Conservation (phyloP, 495 filamentous ascomycete species). For the Penicillium steckii region DNA sequence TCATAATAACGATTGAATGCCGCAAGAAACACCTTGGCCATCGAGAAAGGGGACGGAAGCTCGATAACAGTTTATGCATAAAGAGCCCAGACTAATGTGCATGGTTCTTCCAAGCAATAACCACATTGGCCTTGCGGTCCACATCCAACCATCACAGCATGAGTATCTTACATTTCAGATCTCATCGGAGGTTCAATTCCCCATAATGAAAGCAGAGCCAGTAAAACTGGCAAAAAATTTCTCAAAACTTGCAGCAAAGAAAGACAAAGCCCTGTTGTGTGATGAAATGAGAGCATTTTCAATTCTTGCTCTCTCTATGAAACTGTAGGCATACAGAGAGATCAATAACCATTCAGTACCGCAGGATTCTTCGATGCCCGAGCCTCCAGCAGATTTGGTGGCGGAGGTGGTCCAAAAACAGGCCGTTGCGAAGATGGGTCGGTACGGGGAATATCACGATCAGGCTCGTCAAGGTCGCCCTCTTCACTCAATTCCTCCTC, state of each 20-base stretch:
- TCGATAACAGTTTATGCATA: not conserved
- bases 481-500: slow-evolving; percentile 68
- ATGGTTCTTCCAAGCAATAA: not conserved
- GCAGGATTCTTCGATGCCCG: slow-evolving; percentile 44
- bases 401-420: slow-evolving; percentile 55
- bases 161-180: not conserved
- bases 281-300: not conserved
- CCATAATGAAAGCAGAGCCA: not conserved
- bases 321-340: slow-evolving; percentile 1
- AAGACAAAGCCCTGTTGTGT: not conserved
- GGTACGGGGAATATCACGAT: slow-evolving; percentile 26
- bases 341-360: slow-evolving; percentile 48
- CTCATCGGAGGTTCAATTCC: not conserved
- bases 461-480: slow-evolving; percentile 61
- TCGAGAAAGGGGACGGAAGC: not conserved
- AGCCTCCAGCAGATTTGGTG: slow-evolving; percentile 47
- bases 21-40: slow-evolving; percentile 2
- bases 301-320: not conserved
- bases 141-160: not conserved
- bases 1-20: slow-evolving; percentile 7
- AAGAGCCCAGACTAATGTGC: not conserved
- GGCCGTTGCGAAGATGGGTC: slow-evolving; percentile 47
- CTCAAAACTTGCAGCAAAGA: not conserved
- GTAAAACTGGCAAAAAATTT: not conserved
- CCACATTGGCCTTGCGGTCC: not conserved